Conservation (phyloP, 1,284 basidiomycete species). For the Polyporus tsugae region DNA sequence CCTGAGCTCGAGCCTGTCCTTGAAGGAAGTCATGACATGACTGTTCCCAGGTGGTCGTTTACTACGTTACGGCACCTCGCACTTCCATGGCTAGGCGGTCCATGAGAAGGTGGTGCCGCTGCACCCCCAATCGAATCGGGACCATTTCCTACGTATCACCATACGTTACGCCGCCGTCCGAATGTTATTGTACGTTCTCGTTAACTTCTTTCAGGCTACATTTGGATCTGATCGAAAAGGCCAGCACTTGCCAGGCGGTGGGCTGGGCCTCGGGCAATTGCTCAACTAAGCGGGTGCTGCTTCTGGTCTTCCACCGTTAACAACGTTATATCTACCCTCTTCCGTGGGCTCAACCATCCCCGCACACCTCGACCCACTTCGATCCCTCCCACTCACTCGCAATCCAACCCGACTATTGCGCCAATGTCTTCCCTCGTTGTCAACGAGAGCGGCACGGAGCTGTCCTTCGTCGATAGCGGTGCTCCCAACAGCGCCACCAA, state of each 20-base stretch:
- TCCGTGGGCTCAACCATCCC: background rate
- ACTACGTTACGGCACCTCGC: too few species aligned
- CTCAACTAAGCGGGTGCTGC: background rate
- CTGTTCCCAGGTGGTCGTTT: too few species aligned
- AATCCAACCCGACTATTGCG: background rate
- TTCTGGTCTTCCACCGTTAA: conserved; percentile 3
- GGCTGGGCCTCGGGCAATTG: background rate
- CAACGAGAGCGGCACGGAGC: conserved; percentile 20
- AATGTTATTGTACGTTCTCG: background rate
- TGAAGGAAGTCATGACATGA: too few species aligned
- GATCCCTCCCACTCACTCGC: background rate
- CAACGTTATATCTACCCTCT: background rate
- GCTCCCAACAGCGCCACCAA: conserved; percentile 7
- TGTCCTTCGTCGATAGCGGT: conserved; percentile 30
- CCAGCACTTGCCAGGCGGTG: background rate
- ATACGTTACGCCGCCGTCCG: background rate
- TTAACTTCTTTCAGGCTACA: background rate
- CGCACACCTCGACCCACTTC: background rate
- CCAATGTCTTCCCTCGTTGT: conserved; percentile 33
- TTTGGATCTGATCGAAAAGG: background rate
- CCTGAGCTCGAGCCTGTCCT: too few species aligned
- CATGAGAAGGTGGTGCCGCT: too few species aligned
- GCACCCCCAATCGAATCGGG: too few species aligned
- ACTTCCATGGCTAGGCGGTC: too few species aligned
- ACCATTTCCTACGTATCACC: background rate